Evolutionary conservation across 2,329 filamentous ascomycete species (phyloP).

Genomic region (Talaromyces sp.): DNA sequence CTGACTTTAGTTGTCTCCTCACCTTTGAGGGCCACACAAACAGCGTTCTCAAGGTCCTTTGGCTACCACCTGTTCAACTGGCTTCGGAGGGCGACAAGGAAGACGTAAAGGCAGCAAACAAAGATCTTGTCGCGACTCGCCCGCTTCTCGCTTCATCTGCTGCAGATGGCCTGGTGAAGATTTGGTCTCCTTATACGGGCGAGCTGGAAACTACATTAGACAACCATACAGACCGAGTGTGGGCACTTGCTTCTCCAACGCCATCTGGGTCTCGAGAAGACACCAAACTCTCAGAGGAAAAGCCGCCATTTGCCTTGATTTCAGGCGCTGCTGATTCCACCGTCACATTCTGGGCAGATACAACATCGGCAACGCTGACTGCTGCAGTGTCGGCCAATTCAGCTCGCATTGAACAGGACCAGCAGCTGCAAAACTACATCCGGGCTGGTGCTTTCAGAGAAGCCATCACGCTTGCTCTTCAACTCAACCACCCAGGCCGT

Average conservation of each 20-base stretch:
- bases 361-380: slow-evolving; percentile 72
- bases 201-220: slow-evolving; percentile 87
- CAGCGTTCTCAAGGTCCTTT: slow-evolving; percentile 87
- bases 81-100: slow-evolving; percentile 31
- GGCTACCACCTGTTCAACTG: slow-evolving; percentile 59
- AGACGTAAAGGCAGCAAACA: slow-evolving; percentile 25
- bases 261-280: slow-evolving; percentile 30
- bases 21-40: slow-evolving; percentile 97
- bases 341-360: slow-evolving; percentile 94
- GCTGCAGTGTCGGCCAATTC: slow-evolving; percentile 69
- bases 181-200: slow-evolving; percentile 85
- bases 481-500: slow-evolving; percentile 88
- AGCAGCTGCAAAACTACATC: slow-evolving; percentile 89
- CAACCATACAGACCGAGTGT: slow-evolving; percentile 94
- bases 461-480: slow-evolving; percentile 84
- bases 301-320: slow-evolving; percentile 59
- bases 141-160: slow-evolving; percentile 71
- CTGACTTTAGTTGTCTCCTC: slow-evolving; percentile 85
- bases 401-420: slow-evolving; percentile 85
- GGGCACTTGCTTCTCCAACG: slow-evolving; percentile 72
- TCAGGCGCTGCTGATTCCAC: slow-evolving; percentile 91
- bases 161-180: slow-evolving; percentile 90
- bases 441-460: slow-evolving; percentile 83
- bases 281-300: slow-evolving; percentile 35
- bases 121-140: slow-evolving; percentile 24